Base-by-base conservation (phyloP, 1,284 basidiomycete genomes). In the Moesziomyces parantarcticus region DNA sequence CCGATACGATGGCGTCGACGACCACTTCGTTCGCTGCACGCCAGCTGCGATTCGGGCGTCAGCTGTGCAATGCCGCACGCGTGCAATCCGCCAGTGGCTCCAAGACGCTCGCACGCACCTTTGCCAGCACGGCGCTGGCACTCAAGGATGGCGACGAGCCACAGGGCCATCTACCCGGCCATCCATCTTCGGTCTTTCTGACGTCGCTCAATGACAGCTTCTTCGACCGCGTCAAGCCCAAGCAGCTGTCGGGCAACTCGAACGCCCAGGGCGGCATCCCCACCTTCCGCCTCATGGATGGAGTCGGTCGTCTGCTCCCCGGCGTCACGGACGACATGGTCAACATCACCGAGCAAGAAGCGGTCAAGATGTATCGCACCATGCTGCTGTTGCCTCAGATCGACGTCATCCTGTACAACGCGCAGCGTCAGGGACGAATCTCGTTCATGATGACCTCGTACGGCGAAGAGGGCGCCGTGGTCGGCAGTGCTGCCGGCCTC, bases 371-470 rank as follows among this genome's bases (percentile, higher is more conserved):
- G 56, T 79, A 79, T 54, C 40, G 48, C 13, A 71, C 55, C 44
- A 79, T 81, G 79, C 53, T 75, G 25, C 57, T 94, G 22, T 86
- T 96, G 42, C 94, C 94, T 0, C 89, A 90, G 36, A 87, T 96
- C 79, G 94, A 97, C 85, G 94, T 90, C 71, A 87, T 95, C 25
- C 87, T 97, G 21, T 93, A 94, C 85, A 95, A 94, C 79, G 89
- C 94, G 3, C 94, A 97, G 83, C 88, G 94, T 18, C 94, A 97
- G 84, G 94, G 94, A 26, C 92, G 94, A 80, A 94, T 95, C 77
- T 92, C 92, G 6, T 97, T 97, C 85, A 95, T 95, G 85, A 93
- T 93, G 81, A 81, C 79, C 16, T 76, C 73, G 36, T 86, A 94
- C 82, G 94, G 94, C 23, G 94, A 97, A 85, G 94, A 97, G 87